Base-by-base conservation (phyloP, 129 eudicot genomes). In the Mikania micrantha region DNA sequence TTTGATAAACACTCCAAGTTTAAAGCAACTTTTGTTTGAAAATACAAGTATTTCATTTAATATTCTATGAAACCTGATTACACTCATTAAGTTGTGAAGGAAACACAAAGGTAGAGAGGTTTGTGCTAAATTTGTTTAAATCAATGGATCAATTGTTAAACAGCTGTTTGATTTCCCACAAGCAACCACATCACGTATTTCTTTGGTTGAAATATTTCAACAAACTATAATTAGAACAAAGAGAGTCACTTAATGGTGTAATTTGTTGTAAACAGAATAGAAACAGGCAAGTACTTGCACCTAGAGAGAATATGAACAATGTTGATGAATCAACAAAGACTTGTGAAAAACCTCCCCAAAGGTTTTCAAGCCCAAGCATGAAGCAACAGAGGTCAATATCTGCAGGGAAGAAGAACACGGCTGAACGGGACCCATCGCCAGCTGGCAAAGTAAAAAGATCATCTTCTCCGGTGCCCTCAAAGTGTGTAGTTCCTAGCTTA, bases 401-500 rank as follows among this genome's bases (percentile, higher is more conserved):
- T 6, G 77, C 84, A 13, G 85, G 87, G 58, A 88, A 79, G 69
- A 88, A 79, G 78, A 81, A 74, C 50, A 59, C 48, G 9, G 85
- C 69, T 7, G 95, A 89, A 77, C 73, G 98, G 64, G 92, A 88
- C 44, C 96, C 98, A 3, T 93, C 99, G 3, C 99, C 96, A 10
- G 87, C 79, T 5, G 84, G 67, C 24, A 86, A 86, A 64, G 81
- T 54, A 67, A 93, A 85, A 80, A 71, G 96, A 74, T 84, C 96
- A 2, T 83, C 95, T 9, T 93, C 99, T 3, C 99, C 99, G 0
- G 95, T 78, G 66, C 99, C 99, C 1, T 89, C 99, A 7, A 93
- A 93, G 72, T 93, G 96, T 41, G 92, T 84, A 78, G 99, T 89
- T 41, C 99, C 99, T 32, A 88, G 99, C 71, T 71, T 93, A 59